Conservation (phyloP, 768 basidiomycete species). For the Agrocybe praecox region DNA sequence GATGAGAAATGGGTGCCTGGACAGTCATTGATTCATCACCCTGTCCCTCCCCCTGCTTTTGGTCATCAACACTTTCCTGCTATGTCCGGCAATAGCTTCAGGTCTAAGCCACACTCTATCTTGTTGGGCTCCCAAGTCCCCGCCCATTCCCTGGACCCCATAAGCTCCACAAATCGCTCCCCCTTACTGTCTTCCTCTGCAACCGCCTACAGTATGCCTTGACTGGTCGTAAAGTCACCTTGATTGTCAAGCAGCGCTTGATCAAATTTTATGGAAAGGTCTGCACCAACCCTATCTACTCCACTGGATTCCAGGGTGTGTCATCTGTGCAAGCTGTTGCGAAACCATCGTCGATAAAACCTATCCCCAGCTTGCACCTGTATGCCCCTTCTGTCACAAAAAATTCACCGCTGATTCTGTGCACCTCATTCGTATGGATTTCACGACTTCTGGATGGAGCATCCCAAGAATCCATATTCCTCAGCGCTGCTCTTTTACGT, state of each 20-base stretch:
- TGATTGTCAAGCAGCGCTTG: constrained; percentile 94
- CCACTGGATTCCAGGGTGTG: constrained; percentile 84
- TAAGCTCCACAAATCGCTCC: constrained; percentile 98
- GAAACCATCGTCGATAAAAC: constrained; percentile 84
- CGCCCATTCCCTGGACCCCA: constrained; percentile 98
- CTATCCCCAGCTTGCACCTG: constrained; percentile 62
- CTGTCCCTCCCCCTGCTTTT: too few species aligned
- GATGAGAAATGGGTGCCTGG: too few species aligned
- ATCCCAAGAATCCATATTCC: constrained; percentile 71
- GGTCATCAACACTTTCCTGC: too few species aligned
- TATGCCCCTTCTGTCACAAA: constrained; percentile 87
- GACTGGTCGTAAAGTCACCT: constrained; percentile 93
- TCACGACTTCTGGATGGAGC: constrained; percentile 66
- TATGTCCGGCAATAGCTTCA: too few species aligned
- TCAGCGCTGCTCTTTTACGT: constrained; percentile 78
- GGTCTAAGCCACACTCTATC: too few species aligned
- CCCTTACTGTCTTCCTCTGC: constrained; percentile 95
- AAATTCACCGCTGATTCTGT: constrained; percentile 64
- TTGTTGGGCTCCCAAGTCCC: too few species aligned
- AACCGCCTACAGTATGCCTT: constrained; percentile 99
- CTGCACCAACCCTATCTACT: constrained; percentile 95
- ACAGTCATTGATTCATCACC: too few species aligned
- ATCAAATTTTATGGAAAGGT: constrained; percentile 99
- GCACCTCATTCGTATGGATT: constrained; percentile 82
- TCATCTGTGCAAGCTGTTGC: constrained; percentile 78